Percentiles rank a stretch among this genome's conserved stretches.
Conservation (phyloP, 2,329 filamentous ascomycete species). For the Colletotrichum spinosum region DNA sequence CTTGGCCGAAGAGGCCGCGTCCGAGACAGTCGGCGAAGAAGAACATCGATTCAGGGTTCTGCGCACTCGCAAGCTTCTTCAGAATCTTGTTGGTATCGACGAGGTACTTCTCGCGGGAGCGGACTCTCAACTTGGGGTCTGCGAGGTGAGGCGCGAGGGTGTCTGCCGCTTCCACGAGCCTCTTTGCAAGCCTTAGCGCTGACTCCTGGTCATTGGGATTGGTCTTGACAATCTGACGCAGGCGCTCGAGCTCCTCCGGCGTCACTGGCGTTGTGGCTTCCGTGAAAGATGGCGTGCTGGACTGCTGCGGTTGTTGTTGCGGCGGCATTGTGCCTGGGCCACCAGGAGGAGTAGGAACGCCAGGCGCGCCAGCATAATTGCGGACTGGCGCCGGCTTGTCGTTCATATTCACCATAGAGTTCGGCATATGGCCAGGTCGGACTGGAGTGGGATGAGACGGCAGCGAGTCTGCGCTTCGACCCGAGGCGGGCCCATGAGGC, state of each 20-base stretch:
- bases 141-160: constrained; percentile 74
- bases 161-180: constrained; percentile 85
- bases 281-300: constrained; percentile 27
- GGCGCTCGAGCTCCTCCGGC: constrained; percentile 78
- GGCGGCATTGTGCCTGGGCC: constrained; percentile 46
- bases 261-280: constrained; percentile 71
- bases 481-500: constrained; percentile 43
- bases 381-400: constrained; percentile 70
- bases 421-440: constrained; percentile 71
- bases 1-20: constrained; percentile 80
- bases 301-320: constrained; percentile 48
- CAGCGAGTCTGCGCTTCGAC: constrained; percentile 58
- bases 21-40: constrained; percentile 91
- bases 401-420: constrained; percentile 66
- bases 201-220: constrained; percentile 79
- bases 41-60: constrained; percentile 91
- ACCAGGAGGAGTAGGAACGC: constrained; percentile 53
- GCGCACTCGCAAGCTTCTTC: constrained; percentile 82
- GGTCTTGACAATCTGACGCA: constrained; percentile 76
- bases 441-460: constrained; percentile 73
- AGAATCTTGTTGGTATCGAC: constrained; percentile 89
- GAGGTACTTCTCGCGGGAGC: constrained; percentile 85
- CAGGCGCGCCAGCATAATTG: constrained; percentile 63
- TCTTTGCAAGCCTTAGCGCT: constrained; percentile 82
- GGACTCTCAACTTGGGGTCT: constrained; percentile 78